Conservation (phyloP, 768 basidiomycete genomes). For the Suillus decipiens region DNA sequence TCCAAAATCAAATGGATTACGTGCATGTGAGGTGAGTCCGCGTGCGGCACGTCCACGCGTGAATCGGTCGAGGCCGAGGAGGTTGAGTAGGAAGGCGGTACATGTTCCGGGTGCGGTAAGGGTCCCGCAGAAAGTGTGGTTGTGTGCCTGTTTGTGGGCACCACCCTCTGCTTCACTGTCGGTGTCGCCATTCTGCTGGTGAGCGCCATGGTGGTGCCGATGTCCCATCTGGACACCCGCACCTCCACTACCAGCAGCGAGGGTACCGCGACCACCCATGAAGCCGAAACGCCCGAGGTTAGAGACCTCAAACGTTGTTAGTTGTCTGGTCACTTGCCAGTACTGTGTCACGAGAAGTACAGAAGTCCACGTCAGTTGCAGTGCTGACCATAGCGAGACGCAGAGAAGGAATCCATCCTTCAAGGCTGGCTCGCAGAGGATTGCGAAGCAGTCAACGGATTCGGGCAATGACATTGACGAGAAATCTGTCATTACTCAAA, state of each 20-base stretch:
- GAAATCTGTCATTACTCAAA: slow-evolving; percentile 49
- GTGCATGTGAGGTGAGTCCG: slow-evolving; percentile 70
- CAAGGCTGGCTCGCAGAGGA: slow-evolving; percentile 68
- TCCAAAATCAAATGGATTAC: slow-evolving; percentile 93
- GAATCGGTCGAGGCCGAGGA: slow-evolving; percentile 93
- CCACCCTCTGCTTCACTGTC: slow-evolving; percentile 37
- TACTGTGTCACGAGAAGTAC: slow-evolving; percentile 84
- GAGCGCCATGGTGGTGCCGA: slow-evolving; percentile 44
- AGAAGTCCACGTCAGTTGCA: slow-evolving; percentile 94
- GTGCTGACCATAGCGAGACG: slow-evolving; percentile 81
- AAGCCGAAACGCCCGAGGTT: slow-evolving; percentile 95
- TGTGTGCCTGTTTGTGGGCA: slow-evolving; percentile 47
- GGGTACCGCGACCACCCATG: slow-evolving; percentile 90
- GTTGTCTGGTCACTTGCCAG: slow-evolving; percentile 92
- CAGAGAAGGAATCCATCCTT: slow-evolving; percentile 84
- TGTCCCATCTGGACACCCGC: slow-evolving; percentile 78
- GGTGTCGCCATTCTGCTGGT: slow-evolving; percentile 48
- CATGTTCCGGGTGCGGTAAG: slow-evolving; percentile 35
- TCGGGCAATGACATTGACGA: slow-evolving; percentile 35
- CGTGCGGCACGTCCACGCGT: slow-evolving; percentile 88
- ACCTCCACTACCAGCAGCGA: slow-evolving; percentile 54
- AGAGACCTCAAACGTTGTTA: slow-evolving; percentile 94
- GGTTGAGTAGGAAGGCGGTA: slow-evolving; percentile 76
- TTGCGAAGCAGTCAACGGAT: slow-evolving; percentile 23
- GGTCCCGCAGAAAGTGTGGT: slow-evolving; percentile 37